phyloP scores from a whole-genome alignment of 164 flowering plant species.

The Macadamia tetraphylla region DNA sequence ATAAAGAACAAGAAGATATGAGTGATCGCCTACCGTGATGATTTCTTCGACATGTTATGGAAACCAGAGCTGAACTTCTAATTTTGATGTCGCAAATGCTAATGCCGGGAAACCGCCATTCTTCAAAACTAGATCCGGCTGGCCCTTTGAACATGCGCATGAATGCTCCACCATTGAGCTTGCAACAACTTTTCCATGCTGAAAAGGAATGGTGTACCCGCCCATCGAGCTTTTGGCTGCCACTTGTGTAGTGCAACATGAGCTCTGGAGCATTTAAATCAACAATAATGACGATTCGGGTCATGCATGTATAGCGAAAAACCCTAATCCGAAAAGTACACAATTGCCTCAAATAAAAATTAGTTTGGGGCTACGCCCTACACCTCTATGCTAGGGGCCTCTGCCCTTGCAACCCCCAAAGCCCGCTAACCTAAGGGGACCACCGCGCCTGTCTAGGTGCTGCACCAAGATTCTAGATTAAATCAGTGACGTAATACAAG shows the following conservation, averaged over 20 bases:
- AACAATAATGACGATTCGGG: conserved; percentile 77
- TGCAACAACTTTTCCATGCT: conserved; percentile 68
- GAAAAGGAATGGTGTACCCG: conserved; percentile 89
- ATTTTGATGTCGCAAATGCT: conserved; percentile 77
- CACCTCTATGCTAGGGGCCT: no score
- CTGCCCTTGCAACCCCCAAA: no score
- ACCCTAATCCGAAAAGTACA: no score
- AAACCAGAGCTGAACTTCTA: conserved; percentile 69
- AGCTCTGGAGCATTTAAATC: conserved; percentile 83
- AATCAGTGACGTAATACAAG: no score
- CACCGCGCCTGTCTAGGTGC: no score
- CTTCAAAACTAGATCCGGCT: conserved; percentile 50
- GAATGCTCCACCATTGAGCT: conserved; percentile 61
- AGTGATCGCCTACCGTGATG: conserved; percentile 57
- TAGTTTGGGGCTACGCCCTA: no score
- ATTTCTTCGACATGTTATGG: conserved; percentile 76
- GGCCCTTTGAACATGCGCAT: conserved; percentile 90
- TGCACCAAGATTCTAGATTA: no score
- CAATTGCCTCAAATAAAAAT: no score
- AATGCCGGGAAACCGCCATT: conserved; percentile 82
- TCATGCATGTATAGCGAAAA: conserved; percentile 60
- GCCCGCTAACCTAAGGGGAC: no score
- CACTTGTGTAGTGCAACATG: conserved; percentile 90
- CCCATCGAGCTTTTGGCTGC: conserved; percentile 99
- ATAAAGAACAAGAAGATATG: not conserved